Evolutionary conservation across 768 basidiomycete genomes (phyloP).

Genomic region (Chalciporus sphaerocephalus): DNA sequence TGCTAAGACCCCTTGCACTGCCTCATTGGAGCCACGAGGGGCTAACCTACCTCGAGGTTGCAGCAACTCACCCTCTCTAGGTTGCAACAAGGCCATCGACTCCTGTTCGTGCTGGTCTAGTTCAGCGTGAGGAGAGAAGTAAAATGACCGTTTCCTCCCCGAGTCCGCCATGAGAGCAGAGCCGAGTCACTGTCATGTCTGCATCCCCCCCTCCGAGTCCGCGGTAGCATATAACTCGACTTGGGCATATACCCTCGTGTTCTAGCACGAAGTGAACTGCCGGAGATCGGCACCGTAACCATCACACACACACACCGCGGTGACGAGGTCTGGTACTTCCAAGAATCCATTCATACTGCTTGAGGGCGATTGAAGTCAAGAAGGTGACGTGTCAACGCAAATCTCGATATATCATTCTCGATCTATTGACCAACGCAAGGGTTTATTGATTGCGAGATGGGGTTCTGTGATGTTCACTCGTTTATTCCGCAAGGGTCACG

Average conservation of each 20-base stretch:
- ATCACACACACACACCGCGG: constrained; percentile 12
- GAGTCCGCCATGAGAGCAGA: constrained; percentile 1
- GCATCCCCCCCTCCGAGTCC: constrained; percentile 13
- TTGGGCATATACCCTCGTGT: constrained; percentile 1
- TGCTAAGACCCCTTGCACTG: constrained; percentile 3
- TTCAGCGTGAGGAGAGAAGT: too few relatives aligned
- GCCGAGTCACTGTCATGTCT: constrained; percentile 4
- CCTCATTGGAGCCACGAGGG: too few relatives aligned
- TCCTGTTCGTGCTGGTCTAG: not conserved
- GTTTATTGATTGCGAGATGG: constrained; percentile 1
- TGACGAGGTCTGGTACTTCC: constrained; percentile 1
- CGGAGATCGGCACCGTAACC: constrained; percentile 14
- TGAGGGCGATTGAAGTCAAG: constrained; percentile 10
- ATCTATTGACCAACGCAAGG: constrained; percentile 16
- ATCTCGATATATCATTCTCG: constrained; percentile 21
- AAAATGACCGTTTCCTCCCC: too few relatives aligned
- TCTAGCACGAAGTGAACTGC: constrained; percentile 5
- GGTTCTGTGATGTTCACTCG: constrained; percentile 3
- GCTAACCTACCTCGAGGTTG: too few relatives aligned
- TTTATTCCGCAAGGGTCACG: not conserved
- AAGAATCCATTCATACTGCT: not conserved
- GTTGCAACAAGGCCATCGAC: too few relatives aligned
- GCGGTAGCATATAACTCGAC: constrained; percentile 18
- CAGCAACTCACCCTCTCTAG: too few relatives aligned
- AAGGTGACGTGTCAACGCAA: constrained; percentile 4